Conservation (phyloP, 495 filamentous ascomycete species). For the Aspergillus nidulans region DNA sequence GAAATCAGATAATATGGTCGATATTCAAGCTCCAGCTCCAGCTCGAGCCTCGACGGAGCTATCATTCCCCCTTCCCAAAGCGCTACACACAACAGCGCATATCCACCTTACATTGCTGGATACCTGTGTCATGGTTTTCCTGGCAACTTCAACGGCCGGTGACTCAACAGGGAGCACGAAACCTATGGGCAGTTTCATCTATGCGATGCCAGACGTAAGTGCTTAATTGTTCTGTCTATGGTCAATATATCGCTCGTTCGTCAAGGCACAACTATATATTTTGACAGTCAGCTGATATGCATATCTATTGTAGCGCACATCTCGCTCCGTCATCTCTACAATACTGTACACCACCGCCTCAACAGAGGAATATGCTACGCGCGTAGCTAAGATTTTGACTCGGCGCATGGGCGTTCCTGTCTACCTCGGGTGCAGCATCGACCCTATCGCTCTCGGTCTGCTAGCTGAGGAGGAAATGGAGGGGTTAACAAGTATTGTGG, state of each 20-base stretch:
- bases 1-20: slow-evolving; percentile 1
- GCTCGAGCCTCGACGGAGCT: slow-evolving; percentile 50
- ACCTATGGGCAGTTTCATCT: slow-evolving; percentile 71
- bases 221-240: neutral
- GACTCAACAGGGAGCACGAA: slow-evolving; percentile 40
- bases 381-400: slow-evolving; percentile 77
- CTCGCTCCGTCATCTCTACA: slow-evolving; percentile 58
- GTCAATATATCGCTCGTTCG: neutral
- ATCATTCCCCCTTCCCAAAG: slow-evolving; percentile 71
- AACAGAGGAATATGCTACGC: slow-evolving; percentile 79
- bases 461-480: slow-evolving; percentile 94
- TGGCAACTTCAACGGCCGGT: slow-evolving; percentile 66
- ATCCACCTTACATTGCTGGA: slow-evolving; percentile 66
- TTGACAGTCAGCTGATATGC: neutral
- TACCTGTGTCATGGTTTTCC: slow-evolving; percentile 66
- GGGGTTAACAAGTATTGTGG: slow-evolving; percentile 67
- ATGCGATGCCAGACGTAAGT: slow-evolving; percentile 83
- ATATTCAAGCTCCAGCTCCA: slow-evolving; percentile 2
- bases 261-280: neutral
- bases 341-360: slow-evolving; percentile 68
- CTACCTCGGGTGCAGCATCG: slow-evolving; percentile 75
- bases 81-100: slow-evolving; percentile 73
- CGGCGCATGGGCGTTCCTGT: slow-evolving; percentile 63
- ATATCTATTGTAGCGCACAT: slow-evolving; percentile 27
- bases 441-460: slow-evolving; percentile 59